phyloP scores from a whole-genome alignment of 139 green algal species.

The Helicosporidium sp. region DNA sequence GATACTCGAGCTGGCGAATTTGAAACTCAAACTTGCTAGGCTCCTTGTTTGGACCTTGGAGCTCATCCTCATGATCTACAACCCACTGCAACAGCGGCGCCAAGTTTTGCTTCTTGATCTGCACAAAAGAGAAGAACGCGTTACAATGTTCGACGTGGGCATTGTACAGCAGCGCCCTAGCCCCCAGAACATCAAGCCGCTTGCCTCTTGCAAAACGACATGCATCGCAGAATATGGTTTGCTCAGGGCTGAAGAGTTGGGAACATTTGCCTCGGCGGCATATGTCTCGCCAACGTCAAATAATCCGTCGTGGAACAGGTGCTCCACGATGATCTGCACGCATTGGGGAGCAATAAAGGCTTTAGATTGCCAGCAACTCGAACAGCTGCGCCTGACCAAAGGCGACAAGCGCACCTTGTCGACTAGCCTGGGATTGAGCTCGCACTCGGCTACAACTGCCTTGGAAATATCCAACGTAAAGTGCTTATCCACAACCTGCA shows the following conservation, averaged over 20 bases:
- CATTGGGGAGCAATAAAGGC: background rate
- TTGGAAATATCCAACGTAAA: slow-evolving; percentile 58
- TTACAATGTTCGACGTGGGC: no score
- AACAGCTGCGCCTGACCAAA: slow-evolving; percentile 1
- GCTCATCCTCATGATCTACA: background rate
- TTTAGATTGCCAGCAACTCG: no score
- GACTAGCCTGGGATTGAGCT: slow-evolving; percentile 34
- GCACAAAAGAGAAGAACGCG: no score
- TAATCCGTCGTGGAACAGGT: slow-evolving; percentile 66
- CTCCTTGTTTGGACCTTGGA: background rate
- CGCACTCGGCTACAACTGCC: slow-evolving; percentile 20
- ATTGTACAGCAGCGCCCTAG: background rate
- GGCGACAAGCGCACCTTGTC: slow-evolving; percentile 31
- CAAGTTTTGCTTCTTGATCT: background rate
- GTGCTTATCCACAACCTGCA: slow-evolving; percentile 55
- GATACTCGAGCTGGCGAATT: slow-evolving; percentile 64
- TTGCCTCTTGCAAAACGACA: slow-evolving; percentile 50
- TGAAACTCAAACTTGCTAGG: slow-evolving; percentile 56
- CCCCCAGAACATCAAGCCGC: background rate
- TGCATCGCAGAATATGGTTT: slow-evolving; percentile 55
- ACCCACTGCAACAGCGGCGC: background rate
- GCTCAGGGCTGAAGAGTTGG: slow-evolving; percentile 22
- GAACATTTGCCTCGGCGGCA: slow-evolving; percentile 48
- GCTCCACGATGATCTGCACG: slow-evolving; percentile 58
- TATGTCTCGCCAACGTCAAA: slow-evolving; percentile 66